A percentile compares a stretch with the other conserved stretches of the same genome.
Evolutionary conservation across 257 asterid species (phyloP).

Genomic region (Lycium ferocissimum): DNA sequence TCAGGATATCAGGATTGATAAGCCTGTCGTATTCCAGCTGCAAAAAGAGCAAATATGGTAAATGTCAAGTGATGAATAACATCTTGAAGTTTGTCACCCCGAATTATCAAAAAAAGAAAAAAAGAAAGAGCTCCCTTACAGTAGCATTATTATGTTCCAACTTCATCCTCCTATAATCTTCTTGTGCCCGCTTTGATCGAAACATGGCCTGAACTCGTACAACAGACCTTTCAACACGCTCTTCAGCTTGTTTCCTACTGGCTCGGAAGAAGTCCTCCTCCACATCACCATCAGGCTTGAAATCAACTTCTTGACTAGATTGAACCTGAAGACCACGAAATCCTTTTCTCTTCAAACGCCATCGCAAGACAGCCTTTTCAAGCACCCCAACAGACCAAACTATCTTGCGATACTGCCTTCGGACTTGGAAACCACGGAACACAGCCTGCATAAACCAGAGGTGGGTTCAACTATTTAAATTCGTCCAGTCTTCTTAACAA

Average conservation of each 20-base stretch:
- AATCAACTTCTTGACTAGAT: constrained; percentile 32
- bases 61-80: neutral
- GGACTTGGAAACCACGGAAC: constrained; percentile 83
- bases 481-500: neutral
- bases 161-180: constrained; percentile 92
- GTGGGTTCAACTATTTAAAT: neutral
- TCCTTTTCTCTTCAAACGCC: constrained; percentile 96
- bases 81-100: neutral
- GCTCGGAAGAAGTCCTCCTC: constrained; percentile 92
- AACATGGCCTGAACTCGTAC: constrained; percentile 93
- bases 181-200: constrained; percentile 91
- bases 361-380: constrained; percentile 88
- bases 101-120: neutral
- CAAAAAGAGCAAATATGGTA: constrained; percentile 31
- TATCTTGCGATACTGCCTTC: constrained; percentile 80
- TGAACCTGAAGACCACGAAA: constrained; percentile 84
- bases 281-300: constrained; percentile 42
- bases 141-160: constrained; percentile 60
- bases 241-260: constrained; percentile 97
- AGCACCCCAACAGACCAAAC: constrained; percentile 93
- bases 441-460: constrained; percentile 57
- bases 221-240: constrained; percentile 94
- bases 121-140: constrained; percentile 42
- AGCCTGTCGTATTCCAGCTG: constrained; percentile 73
- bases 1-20: constrained; percentile 52